Base-by-base conservation (phyloP, 441 rosid genomes). In the Jatropha podagrica region DNA sequence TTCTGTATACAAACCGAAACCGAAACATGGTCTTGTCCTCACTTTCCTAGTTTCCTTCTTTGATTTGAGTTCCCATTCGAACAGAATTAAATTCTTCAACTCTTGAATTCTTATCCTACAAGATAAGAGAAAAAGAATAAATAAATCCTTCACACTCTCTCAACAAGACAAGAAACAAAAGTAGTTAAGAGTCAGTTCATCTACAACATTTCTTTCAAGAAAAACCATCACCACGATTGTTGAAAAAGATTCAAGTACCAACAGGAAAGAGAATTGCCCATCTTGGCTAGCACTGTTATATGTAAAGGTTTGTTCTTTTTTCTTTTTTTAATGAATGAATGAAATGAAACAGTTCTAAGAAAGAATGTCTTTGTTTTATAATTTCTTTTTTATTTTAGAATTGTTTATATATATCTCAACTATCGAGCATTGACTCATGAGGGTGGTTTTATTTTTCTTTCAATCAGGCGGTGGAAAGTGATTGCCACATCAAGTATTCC, bases 131-230 rank as follows among this genome's bases (percentile, higher is more conserved):
- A 72, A 6, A 17, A 6, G 26, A 15, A 41, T 63, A 44, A 4
- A 42, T 32, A 38, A 26, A 37, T 23, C 68, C 15, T 26, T 17
- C 20, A 23, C 17, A 15, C 23, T 38, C 14, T 12, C 32, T 59
- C 38, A 18, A 23, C 15, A 62, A 52, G 65, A n/a, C 71, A 55
- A 71, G 44, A 55, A 27, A 64, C 49, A 46, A 65, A 65, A 55
- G 76, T 59, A 14, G 80, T 77, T 77, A 54, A 66, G 58, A 46
- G 63, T 69, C 76, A 52, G 68, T 73, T 78, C 64, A 46, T 64
- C 63, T 62, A 5, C 66, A 18, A 20, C 58, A 49, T 72, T 40
- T 75, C 46, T 3, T 37, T 58, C 40, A 38, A 48, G 42, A 61
- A 14, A 54, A 26, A 2, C 48, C n/a, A 6, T 4, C 20, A 54